Conservation (phyloP, 2,329 filamentous ascomycete genomes). For the Thelonectria rubi region DNA sequence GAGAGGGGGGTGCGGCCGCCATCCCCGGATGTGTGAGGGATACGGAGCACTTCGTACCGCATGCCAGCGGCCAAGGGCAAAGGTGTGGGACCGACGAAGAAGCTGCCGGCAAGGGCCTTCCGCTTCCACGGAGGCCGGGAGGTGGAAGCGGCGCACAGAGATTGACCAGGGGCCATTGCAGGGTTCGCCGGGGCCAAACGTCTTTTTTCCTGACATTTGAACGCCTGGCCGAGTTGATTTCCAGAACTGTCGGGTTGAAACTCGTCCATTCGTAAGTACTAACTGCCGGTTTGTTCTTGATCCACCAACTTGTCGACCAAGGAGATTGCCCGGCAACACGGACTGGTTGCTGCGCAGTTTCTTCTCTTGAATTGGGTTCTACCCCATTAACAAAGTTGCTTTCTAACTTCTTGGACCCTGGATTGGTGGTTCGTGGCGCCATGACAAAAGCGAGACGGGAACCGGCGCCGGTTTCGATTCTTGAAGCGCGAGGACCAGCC, state of each 20-base stretch:
- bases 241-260: conserved; percentile 32
- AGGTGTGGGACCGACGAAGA: conserved; percentile 26
- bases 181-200: conserved; percentile 31
- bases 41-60: conserved; percentile 22
- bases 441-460: neutral
- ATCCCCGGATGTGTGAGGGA: conserved; percentile 40
- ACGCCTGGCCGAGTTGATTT: conserved; percentile 32
- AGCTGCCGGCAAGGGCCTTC: conserved; percentile 44
- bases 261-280: conserved; percentile 32
- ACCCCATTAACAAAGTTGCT: conserved; percentile 1
- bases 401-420: conserved; percentile 2
- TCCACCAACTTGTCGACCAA: conserved; percentile 29
- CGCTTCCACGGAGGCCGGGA: conserved; percentile 43
- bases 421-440: neutral
- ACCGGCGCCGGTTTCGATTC: conserved; percentile 6
- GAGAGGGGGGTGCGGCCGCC: conserved; percentile 36
- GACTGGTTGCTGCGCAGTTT: conserved; percentile 26
- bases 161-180: conserved; percentile 34
- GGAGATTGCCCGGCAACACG: conserved; percentile 31
- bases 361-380: conserved; percentile 8
- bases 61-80: conserved; percentile 28
- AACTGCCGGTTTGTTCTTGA: conserved; percentile 37
- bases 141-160: conserved; percentile 34
- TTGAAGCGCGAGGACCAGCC: conserved; percentile 6
- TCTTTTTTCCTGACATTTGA: conserved; percentile 16